Conservation (phyloP, 2,329 filamentous ascomycete species). For the Penicillium expansum region DNA sequence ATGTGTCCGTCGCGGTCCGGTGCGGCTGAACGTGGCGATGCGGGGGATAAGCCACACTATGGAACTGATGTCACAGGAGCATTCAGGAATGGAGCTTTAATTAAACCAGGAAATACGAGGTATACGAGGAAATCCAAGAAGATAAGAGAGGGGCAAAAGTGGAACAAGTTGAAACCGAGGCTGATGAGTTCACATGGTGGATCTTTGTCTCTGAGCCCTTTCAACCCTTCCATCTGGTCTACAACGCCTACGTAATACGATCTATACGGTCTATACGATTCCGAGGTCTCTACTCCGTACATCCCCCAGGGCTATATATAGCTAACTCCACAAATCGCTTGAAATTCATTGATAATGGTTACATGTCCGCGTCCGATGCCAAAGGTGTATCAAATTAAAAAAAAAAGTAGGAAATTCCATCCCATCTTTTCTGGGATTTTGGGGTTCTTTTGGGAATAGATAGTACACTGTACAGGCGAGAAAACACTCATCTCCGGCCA, state of each 20-base stretch:
- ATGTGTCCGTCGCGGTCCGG: constrained; percentile 16
- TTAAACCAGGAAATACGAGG: not conserved
- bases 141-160: constrained; percentile 1
- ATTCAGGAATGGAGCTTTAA: not conserved
- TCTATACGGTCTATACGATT: not conserved
- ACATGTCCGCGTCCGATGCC: constrained; percentile 16
- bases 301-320: no score
- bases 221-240: not conserved
- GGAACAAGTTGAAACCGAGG: constrained; percentile 20
- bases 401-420: constrained; percentile 9
- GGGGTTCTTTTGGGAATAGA: constrained; percentile 5
- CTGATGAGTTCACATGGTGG: constrained; percentile 23
- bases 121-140: not conserved
- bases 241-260: not conserved
- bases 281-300: not conserved
- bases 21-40: constrained; percentile 22
- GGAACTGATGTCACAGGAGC: not conserved
- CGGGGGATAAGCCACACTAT: constrained; percentile 12
- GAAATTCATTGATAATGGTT: constrained; percentile 12
- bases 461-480: constrained; percentile 26
- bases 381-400: constrained; percentile 24
- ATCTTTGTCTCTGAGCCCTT: not conserved
- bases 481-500: constrained; percentile 26
- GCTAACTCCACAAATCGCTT: not conserved
- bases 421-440: constrained; percentile 13